These are phyloP conservation scores for Zelonia costaricensis DNA, from an alignment of 208 protist genomes.

Conservation along the genomic window DNA sequence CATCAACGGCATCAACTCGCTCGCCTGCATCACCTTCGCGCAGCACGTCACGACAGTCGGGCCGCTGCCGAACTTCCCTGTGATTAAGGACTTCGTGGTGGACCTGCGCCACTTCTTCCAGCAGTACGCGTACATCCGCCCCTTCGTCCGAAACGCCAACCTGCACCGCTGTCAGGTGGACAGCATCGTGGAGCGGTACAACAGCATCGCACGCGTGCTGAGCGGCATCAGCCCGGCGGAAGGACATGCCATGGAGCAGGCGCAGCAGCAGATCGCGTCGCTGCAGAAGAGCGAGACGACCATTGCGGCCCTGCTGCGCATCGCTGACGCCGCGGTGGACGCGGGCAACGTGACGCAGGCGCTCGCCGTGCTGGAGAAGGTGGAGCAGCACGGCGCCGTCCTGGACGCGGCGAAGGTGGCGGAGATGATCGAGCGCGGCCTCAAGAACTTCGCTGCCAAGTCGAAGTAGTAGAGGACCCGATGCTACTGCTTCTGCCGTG, in stretches of 20 bases:
- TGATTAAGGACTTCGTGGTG: constrained; percentile 93
- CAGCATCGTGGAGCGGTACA: constrained; percentile 78
- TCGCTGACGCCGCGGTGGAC: constrained; percentile 66
- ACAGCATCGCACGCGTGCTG: constrained; percentile 60
- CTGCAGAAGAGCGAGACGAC: constrained; percentile 28
- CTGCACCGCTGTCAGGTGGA: constrained; percentile 80
- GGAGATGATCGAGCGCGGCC: constrained; percentile 61
- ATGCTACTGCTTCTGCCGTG: too few relatives aligned
- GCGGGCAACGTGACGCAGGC: constrained; percentile 69
- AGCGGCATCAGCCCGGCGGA: constrained; percentile 58
- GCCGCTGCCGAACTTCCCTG: constrained; percentile 90
- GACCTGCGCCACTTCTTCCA: constrained; percentile 91
- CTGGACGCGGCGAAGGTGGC: constrained; percentile 54
- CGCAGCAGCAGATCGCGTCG: constrained; percentile 6
- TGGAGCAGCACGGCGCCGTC: constrained; percentile 50
- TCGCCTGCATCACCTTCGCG: constrained; percentile 90
- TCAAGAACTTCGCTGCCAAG: constrained; percentile 58
- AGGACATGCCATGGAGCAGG: constrained; percentile 22
- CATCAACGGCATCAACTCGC: constrained; percentile 93
- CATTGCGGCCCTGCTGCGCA: constrained; percentile 39
- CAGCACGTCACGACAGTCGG: constrained; percentile 83
- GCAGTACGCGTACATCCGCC: constrained; percentile 91
- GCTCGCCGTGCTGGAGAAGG: constrained; percentile 45
- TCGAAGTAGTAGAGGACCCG: too few relatives aligned
- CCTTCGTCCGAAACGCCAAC: constrained; percentile 89